A percentile compares a stretch with the other conserved stretches of the same genome.
phyloP scores from a whole-genome alignment of 176 grass and related monocot genomes.

The Echinochloa phyllopogon region DNA sequence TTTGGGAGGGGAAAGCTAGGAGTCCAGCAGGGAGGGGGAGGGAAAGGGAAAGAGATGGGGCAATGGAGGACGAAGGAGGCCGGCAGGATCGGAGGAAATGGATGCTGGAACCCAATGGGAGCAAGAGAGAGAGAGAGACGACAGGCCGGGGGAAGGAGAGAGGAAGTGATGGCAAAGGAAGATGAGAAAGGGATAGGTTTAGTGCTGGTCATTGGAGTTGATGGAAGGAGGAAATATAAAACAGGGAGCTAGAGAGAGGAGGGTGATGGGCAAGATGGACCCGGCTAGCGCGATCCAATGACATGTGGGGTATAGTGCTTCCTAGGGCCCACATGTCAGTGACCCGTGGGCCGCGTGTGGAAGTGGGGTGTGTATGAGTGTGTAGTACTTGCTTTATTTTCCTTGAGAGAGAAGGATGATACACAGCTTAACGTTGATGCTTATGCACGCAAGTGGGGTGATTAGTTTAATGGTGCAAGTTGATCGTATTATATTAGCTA shows the following conservation, averaged over 20 bases:
- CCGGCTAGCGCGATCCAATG: not conserved
- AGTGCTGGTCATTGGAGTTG: constrained; percentile 53
- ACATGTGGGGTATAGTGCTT: not conserved
- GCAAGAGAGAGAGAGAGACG: constrained; percentile 12
- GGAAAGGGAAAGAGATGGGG: not conserved
- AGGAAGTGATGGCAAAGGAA: constrained; percentile 29
- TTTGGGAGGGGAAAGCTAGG: constrained; percentile 24
- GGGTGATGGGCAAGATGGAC: not conserved
- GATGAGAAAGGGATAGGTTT: constrained; percentile 45
- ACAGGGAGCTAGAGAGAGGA: constrained; percentile 36
- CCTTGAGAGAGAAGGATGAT: constrained; percentile 40
- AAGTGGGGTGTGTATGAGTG: not conserved
- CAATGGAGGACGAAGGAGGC: constrained; percentile 11
- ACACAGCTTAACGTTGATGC: constrained; percentile 51
- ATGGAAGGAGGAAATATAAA: constrained; percentile 52
- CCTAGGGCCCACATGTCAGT: not conserved
- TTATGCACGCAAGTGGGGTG: constrained; percentile 57
- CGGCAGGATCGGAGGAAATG: not conserved
- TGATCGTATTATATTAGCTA: constrained; percentile 52
- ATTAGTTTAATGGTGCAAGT: constrained; percentile 61
- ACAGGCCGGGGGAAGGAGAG: not conserved
- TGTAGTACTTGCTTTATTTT: constrained; percentile 30
- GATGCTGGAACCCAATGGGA: constrained; percentile 41
- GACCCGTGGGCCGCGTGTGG: no score
- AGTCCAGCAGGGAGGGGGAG: not conserved